phyloP scores from a whole-genome alignment of 257 asterid genomes.

The Handroanthus guayacan region DNA sequence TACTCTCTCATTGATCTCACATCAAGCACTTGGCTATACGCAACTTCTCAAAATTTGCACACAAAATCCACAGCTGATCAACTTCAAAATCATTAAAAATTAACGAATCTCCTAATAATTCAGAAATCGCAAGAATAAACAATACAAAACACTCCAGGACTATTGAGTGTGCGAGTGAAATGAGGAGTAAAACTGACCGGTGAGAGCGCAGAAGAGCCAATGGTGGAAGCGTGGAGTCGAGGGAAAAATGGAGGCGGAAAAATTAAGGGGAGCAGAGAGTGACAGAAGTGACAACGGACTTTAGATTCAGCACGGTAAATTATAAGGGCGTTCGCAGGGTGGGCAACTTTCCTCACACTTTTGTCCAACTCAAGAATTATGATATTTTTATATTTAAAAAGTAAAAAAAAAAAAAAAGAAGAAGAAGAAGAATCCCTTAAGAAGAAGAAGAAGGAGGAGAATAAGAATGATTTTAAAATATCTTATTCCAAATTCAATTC shows the following conservation, averaged over 20 bases:
- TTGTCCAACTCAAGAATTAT: too few species aligned
- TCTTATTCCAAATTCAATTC: too few species aligned
- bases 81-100: constrained; percentile 13
- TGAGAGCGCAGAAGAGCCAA: constrained; percentile 32
- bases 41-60: constrained; percentile 13
- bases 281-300: constrained; percentile 42
- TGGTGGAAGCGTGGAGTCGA: constrained; percentile 31
- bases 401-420: background rate
- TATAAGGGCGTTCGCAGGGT: constrained; percentile 32
- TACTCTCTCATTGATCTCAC: constrained; percentile 36
- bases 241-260: constrained; percentile 53
- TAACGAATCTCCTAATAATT: background rate
- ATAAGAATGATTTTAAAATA: too few species aligned
- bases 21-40: constrained; percentile 35
- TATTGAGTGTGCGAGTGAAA: background rate
- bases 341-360: too few species aligned
- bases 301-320: constrained; percentile 36
- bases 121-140: constrained; percentile 6
- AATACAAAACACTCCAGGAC: background rate
- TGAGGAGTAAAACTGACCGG: constrained; percentile 39
- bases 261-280: constrained; percentile 41
- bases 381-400: background rate
- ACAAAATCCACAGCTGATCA: constrained; percentile 24
- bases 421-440: background rate
- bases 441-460: background rate